These are phyloP conservation scores for Zygotorulaspora danielsina DNA, from an alignment of 805 yeast species.

Conservation along the genomic window DNA sequence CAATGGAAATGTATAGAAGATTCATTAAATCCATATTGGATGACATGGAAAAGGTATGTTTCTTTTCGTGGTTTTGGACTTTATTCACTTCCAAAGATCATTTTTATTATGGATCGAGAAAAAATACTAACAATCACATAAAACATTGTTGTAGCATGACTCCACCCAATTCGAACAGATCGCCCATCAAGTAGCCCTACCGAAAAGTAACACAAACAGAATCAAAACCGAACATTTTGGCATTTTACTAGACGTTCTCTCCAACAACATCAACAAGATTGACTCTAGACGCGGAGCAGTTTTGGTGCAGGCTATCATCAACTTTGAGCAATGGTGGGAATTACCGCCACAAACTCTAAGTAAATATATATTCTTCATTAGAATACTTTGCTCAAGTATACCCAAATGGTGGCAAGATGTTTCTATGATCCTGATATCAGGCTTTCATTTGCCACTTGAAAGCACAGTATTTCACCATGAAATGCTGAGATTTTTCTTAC, in stretches of 20 bases:
- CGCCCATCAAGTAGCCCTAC: constrained; percentile 54
- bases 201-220: constrained; percentile 49
- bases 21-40: constrained; percentile 66
- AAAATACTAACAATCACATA: constrained; percentile 17
- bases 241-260: constrained; percentile 53
- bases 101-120: constrained; percentile 1
- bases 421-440: constrained; percentile 60
- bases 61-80: constrained; percentile 3
- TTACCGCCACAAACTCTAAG: constrained; percentile 43
- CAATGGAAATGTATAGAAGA: constrained; percentile 37
- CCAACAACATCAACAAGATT: constrained; percentile 62
- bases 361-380: constrained; percentile 64
- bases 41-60: constrained; percentile 55
- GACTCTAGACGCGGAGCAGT: constrained; percentile 48
- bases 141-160: constrained; percentile 38
- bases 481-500: constrained; percentile 58
- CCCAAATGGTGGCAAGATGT: constrained; percentile 91
- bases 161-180: constrained; percentile 53
- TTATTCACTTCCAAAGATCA: constrained; percentile 4
- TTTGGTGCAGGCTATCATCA: constrained; percentile 59
- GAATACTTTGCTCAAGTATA: constrained; percentile 73
- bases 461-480: constrained; percentile 44
- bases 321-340: constrained; percentile 57
- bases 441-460: constrained; percentile 42
- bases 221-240: constrained; percentile 50